Conservation (phyloP, 371 early-diverging fungal species). For the Rhizopus arrhizus region DNA sequence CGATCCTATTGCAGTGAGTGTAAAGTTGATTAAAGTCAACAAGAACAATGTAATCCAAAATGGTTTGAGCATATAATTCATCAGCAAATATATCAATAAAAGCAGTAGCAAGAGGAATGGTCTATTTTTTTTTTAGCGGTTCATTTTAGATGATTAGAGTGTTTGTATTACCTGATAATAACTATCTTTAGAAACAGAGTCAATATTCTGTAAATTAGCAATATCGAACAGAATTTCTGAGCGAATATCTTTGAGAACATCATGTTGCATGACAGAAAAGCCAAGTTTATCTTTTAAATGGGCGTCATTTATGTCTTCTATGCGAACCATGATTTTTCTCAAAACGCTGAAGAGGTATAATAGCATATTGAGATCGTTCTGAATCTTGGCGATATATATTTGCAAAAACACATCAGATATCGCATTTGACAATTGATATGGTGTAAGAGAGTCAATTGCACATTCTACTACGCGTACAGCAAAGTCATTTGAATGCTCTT, state of each 20-base stretch:
- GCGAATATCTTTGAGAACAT: constrained; percentile 27
- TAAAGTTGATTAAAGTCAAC: constrained; percentile 28
- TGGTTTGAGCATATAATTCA: constrained; percentile 14
- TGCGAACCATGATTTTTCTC: constrained; percentile 22
- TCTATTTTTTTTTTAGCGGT: neutral
- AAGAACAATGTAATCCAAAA: constrained; percentile 25
- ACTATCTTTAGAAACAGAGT: too few species aligned
- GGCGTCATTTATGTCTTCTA: constrained; percentile 20
- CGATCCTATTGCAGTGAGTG: constrained; percentile 9
- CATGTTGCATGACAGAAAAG: constrained; percentile 25
- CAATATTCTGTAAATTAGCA: too few species aligned
- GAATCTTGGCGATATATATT: constrained; percentile 27
- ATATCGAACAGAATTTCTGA: constrained; percentile 10
- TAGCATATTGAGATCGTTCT: constrained; percentile 10
- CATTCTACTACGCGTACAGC: constrained; percentile 26
- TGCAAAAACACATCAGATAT: constrained; percentile 33
- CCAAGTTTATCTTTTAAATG: constrained; percentile 19
- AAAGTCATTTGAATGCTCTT: constrained; percentile 18
- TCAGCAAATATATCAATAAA: constrained; percentile 35
- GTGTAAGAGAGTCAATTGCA: constrained; percentile 28
- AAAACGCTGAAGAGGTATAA: constrained; percentile 34
- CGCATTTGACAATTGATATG: constrained; percentile 26
- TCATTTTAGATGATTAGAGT: too few species aligned
- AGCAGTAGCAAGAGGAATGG: constrained; percentile 11
- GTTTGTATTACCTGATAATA: neutral